These are phyloP conservation scores for Naganishia vaughanmartiniae DNA, from an alignment of 768 basidiomycete genomes.

Conservation along the genomic window DNA sequence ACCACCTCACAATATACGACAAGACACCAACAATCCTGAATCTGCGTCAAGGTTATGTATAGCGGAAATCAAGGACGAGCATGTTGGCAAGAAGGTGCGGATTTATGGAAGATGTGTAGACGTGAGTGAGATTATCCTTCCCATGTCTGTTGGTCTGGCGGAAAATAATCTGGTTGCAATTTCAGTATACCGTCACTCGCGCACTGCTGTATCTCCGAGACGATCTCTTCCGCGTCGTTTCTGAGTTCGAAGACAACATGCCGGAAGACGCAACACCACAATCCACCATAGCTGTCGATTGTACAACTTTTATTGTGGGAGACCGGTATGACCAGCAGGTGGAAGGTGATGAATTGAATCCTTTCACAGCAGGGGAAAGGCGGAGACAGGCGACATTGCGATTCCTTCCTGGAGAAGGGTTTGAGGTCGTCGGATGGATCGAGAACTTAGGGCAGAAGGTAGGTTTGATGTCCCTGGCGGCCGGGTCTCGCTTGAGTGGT, in stretches of 20 bases:
- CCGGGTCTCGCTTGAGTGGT: neutral
- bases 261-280: neutral
- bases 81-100: conserved; percentile 14
- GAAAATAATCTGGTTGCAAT: neutral
- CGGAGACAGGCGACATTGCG: neutral
- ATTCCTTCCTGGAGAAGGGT: conserved; percentile 5
- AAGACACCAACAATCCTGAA: conserved; percentile 12
- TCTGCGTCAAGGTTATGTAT: conserved; percentile 14
- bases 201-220: conserved; percentile 8
- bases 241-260: neutral
- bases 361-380: no score
- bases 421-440: conserved; percentile 12
- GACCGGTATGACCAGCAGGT: neutral
- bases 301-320: neutral
- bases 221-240: neutral
- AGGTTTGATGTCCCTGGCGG: neutral
- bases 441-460: neutral
- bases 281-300: neutral
- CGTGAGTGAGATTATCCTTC: neutral
- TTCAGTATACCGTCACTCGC: neutral
- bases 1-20: neutral
- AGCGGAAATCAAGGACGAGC: neutral
- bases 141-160: no score
- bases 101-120: conserved; percentile 14
- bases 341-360: neutral